Evolutionary conservation across 495 filamentous ascomycete species (phyloP).

Genomic region (Xylaria intraflava): DNA sequence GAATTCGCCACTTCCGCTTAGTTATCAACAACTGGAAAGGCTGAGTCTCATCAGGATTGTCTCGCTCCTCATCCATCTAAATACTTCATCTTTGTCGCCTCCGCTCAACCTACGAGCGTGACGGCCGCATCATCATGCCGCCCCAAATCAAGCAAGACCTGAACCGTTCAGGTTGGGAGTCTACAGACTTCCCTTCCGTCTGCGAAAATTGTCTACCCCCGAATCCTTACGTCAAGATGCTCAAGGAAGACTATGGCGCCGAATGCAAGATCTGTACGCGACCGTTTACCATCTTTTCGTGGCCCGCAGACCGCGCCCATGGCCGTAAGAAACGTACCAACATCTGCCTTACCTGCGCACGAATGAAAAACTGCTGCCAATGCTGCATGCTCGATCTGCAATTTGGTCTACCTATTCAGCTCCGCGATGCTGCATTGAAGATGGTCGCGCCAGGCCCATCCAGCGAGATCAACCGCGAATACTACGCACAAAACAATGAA

Average conservation of each 20-base stretch:
- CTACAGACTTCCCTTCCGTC: slow-evolving; percentile 70
- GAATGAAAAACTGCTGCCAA: slow-evolving; percentile 95
- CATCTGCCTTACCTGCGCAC: slow-evolving; percentile 92
- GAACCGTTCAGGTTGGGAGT: slow-evolving; percentile 93
- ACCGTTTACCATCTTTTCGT: slow-evolving; percentile 91
- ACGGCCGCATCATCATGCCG: slow-evolving; percentile 33
- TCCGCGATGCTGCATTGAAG: slow-evolving; percentile 95
- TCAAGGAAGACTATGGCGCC: slow-evolving; percentile 89
- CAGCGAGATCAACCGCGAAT: slow-evolving; percentile 90
- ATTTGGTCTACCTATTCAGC: slow-evolving; percentile 86
- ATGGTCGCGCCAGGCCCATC: slow-evolving; percentile 90
- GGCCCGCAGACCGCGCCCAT: slow-evolving; percentile 82
- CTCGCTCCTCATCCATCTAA: neutral
- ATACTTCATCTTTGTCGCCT: neutral
- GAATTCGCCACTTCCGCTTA: neutral
- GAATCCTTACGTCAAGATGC: slow-evolving; percentile 97
- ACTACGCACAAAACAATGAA: slow-evolving; percentile 95
- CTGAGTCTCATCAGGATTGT: too few species aligned
- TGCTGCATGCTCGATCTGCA: slow-evolving; percentile 97
- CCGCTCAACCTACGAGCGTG: neutral
- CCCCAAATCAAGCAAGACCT: slow-evolving; percentile 88
- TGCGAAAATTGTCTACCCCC: slow-evolving; percentile 79
- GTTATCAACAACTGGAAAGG: neutral
- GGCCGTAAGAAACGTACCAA: slow-evolving; percentile 80
- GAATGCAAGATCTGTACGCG: slow-evolving; percentile 84